Conservation (phyloP, 129 eudicot genomes). For the Pittosporum tobira region DNA sequence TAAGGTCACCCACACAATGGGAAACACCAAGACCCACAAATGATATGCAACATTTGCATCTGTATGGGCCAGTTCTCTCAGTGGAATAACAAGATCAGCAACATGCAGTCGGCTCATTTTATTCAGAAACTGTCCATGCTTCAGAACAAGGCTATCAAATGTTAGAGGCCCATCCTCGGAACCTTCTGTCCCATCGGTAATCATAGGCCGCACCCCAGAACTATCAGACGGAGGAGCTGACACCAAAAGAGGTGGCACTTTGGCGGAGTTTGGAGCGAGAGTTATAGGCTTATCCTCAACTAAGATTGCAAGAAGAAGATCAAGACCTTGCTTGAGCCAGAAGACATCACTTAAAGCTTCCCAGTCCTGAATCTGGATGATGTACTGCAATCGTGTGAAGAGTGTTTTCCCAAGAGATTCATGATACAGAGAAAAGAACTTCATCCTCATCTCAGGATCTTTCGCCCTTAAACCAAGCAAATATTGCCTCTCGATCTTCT, state of each 20-base stretch:
- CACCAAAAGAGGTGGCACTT: constrained; percentile 58
- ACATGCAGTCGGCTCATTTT: constrained; percentile 77
- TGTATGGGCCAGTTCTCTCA: constrained; percentile 84
- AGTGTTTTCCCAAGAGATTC: constrained; percentile 78
- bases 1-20: constrained; percentile 90
- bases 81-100: constrained; percentile 76
- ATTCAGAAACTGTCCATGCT: constrained; percentile 68
- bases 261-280: constrained; percentile 89
- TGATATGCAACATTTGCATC: constrained; percentile 95
- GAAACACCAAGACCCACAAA: constrained; percentile 92
- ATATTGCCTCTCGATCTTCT: constrained; percentile 78
- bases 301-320: constrained; percentile 84
- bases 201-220: constrained; percentile 58
- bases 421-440: constrained; percentile 72
- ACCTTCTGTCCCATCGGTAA: constrained; percentile 52
- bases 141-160: constrained; percentile 60
- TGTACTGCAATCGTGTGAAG: constrained; percentile 80
- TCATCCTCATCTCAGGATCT: constrained; percentile 75
- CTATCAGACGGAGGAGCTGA: constrained; percentile 36
- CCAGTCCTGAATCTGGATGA: constrained; percentile 89
- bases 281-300: constrained; percentile 79
- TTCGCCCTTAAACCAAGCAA: constrained; percentile 86
- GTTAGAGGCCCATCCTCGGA: constrained; percentile 65
- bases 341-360: constrained; percentile 93
- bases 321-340: constrained; percentile 98